Conservation (phyloP, 768 basidiomycete species). For the Podaxis sp. region DNA sequence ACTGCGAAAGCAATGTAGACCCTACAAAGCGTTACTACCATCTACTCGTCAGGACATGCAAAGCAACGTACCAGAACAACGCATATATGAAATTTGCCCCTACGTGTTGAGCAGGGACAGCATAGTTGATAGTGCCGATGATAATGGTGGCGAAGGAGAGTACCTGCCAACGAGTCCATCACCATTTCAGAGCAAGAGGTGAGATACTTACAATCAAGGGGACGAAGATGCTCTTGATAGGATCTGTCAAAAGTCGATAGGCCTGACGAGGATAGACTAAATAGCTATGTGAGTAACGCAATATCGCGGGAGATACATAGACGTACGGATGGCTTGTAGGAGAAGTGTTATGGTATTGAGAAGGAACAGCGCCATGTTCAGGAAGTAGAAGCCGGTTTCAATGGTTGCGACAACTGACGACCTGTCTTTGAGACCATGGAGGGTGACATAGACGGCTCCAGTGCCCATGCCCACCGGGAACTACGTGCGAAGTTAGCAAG, state of each 20-base stretch:
- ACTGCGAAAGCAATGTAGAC: slow-evolving; percentile 39
- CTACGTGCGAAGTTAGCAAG: slow-evolving; percentile 22
- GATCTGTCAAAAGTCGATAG: slow-evolving; percentile 40
- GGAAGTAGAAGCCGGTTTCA: slow-evolving; percentile 46
- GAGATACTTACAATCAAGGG: slow-evolving; percentile 25
- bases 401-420: slow-evolving; percentile 30
- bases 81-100: slow-evolving; percentile 35
- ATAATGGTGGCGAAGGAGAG: slow-evolving; percentile 51
- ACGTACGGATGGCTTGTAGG: slow-evolving; percentile 42
- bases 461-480: slow-evolving; percentile 53
- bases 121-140: slow-evolving; percentile 48
- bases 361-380: slow-evolving; percentile 44
- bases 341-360: slow-evolving; percentile 42
- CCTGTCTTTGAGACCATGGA: slow-evolving; percentile 39
- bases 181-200: not conserved
- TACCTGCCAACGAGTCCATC: slow-evolving; percentile 27
- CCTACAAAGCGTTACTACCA: slow-evolving; percentile 24
- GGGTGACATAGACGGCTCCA: slow-evolving; percentile 48
- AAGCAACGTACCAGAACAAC: slow-evolving; percentile 40
- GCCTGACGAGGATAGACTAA: slow-evolving; percentile 47
- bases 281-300: not conserved
- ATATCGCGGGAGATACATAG: not conserved
- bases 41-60: not conserved
- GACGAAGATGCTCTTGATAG: slow-evolving; percentile 45
- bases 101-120: slow-evolving; percentile 36